Evolutionary conservation across 2,329 filamentous ascomycete genomes (phyloP).

Genomic region (Rutstroemia sp.): DNA sequence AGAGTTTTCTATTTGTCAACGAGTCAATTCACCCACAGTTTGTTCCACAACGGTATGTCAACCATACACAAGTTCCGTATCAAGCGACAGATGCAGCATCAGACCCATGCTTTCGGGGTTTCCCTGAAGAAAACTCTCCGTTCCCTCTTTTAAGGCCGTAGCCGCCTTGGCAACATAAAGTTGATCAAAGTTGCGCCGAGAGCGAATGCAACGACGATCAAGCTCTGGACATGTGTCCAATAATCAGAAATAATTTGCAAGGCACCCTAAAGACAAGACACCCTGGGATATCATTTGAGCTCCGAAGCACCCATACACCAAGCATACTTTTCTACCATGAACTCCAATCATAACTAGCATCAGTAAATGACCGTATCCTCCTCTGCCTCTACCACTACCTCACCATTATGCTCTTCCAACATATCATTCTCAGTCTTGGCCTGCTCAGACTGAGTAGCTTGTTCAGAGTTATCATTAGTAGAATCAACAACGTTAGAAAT

Average conservation of each 20-base stretch:
- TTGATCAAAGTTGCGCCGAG: too few species aligned
- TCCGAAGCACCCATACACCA: neutral
- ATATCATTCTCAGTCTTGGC: constrained; percentile 33
- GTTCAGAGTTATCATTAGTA: constrained; percentile 31
- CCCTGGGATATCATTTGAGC: constrained; percentile 9
- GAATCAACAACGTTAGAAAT: constrained; percentile 29
- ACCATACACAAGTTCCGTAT: neutral
- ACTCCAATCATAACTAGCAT: constrained; percentile 18
- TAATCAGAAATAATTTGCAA: neutral
- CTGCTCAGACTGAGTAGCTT: constrained; percentile 23
- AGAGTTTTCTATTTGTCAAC: neutral
- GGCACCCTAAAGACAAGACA: constrained; percentile 8
- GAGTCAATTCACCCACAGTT: neutral
- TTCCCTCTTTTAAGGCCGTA: neutral
- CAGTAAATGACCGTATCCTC: constrained; percentile 91
- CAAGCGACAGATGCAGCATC: too few species aligned
- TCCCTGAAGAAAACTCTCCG: too few species aligned
- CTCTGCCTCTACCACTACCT: constrained; percentile 74
- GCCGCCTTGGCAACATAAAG: neutral
- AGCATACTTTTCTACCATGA: neutral
- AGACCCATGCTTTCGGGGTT: too few species aligned
- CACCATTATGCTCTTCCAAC: constrained; percentile 62
- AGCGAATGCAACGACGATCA: too few species aligned
- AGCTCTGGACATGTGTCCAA: too few species aligned
- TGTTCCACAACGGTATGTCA: neutral